These are phyloP conservation scores for Blastomyces silverae DNA, from an alignment of 2,329 filamentous ascomycete species.

Conservation along the genomic window DNA sequence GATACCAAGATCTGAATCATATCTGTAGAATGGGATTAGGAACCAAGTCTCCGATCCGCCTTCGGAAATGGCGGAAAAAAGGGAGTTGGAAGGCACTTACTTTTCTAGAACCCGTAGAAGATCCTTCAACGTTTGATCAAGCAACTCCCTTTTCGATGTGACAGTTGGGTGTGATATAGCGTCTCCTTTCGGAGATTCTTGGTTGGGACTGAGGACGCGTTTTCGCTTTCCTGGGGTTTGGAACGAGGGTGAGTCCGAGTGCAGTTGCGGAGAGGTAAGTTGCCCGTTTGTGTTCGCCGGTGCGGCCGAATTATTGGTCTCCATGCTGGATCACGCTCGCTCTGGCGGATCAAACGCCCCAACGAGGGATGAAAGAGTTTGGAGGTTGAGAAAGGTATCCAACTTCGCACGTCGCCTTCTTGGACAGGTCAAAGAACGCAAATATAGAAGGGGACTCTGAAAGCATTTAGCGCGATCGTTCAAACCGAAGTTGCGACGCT, in stretches of 20 bases:
- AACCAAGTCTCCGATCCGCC: background rate
- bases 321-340: slow-evolving; percentile 18
- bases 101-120: slow-evolving; percentile 32
- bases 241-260: slow-evolving; percentile 27
- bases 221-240: slow-evolving; percentile 40
- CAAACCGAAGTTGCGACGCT: background rate
- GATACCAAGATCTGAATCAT: slow-evolving; percentile 41
- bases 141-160: slow-evolving; percentile 22
- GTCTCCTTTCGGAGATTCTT: slow-evolving; percentile 27
- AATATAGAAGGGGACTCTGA: background rate
- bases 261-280: slow-evolving; percentile 24
- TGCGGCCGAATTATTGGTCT: slow-evolving; percentile 28
- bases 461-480: slow-evolving; percentile 13
- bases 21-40: slow-evolving; percentile 29
- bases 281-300: slow-evolving; percentile 35
- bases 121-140: slow-evolving; percentile 34
- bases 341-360: background rate
- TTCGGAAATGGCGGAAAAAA: background rate
- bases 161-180: slow-evolving; percentile 20
- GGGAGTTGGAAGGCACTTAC: slow-evolving; percentile 22
- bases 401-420: slow-evolving; percentile 3
- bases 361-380: background rate
- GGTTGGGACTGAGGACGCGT: slow-evolving; percentile 33
- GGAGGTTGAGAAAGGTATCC: background rate
- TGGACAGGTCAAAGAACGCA: background rate